Evolutionary conservation across 495 filamentous ascomycete genomes (phyloP), one percentile per base, ranked within the genome.

Genomic region (Chaetomium fimeti): DNA sequence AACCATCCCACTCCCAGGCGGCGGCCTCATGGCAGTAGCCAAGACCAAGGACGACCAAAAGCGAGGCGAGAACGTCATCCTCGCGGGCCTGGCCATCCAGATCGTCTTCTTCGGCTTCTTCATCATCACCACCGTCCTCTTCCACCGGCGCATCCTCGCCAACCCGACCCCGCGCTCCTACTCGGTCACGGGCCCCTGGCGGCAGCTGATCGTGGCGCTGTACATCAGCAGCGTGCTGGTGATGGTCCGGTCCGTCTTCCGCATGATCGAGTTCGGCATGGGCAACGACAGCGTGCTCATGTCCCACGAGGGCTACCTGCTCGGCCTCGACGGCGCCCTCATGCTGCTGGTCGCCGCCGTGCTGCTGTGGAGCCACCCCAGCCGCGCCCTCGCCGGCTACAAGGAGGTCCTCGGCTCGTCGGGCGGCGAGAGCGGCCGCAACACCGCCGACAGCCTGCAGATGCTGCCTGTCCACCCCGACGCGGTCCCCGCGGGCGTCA

Each of bases 241-340:
- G 62, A 65, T 91, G 58, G 67, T 89, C 2, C 81, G 89, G 7
- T 84, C 79, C 9, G 62, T 89, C 8, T 84, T 89, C 67, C 79
- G 88, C 27, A 77, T 87, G 22, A 74, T 87, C 15, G 89, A 91
- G 75, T 91, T 86, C 61, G 63, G 56, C 18, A 18, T 36, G 56
- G 70, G 70, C 22, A 64, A 54, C 42, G 61, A 68, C 12, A 49
- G 61, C 28, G 51, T 63, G 0, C 25, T 72, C 54, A 62, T 67
- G 61, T 15, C 48, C 28, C 49, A 24, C 8, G 70, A 72, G 62
- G 61, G 54, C 18, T 71, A 66, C 43, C 55, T 72, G 61, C 45
- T 70, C 12, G 66, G 60, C 0, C 43, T 72, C 15, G 70, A 72
- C 28, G 61, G 63, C 32, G 45, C 53, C 11, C 58, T 72, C 25